Evolutionary conservation across 2,329 filamentous ascomycete species (phyloP).

Genomic region (Thermochaetoides dissita): DNA sequence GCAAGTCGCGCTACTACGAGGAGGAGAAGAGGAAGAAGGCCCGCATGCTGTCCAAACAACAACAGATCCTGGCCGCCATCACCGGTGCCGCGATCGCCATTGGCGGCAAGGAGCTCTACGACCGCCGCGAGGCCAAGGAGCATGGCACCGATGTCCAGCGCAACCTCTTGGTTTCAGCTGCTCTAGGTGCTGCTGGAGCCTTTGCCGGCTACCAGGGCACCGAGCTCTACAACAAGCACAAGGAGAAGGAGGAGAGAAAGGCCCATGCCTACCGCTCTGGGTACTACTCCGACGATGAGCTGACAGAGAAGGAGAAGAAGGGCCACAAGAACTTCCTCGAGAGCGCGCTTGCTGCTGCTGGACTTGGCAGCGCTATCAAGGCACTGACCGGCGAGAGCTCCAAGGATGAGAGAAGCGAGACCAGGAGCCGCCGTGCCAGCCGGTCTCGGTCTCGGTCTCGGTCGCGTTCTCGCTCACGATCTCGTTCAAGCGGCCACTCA

Average conservation of each 20-base stretch:
- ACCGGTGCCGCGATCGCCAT: conserved; percentile 50
- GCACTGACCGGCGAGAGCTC: conserved; percentile 37
- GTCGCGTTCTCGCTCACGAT: conserved; percentile 27
- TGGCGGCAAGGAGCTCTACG: conserved; percentile 52
- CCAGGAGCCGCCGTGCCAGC: conserved; percentile 37
- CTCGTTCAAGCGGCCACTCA: conserved; percentile 17
- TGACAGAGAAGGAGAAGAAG: conserved; percentile 40
- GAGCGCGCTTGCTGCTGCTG: conserved; percentile 47
- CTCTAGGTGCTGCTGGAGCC: conserved; percentile 49
- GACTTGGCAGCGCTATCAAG: conserved; percentile 47
- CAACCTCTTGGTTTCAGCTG: conserved; percentile 45
- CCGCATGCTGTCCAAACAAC: conserved; percentile 44
- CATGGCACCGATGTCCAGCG: conserved; percentile 38
- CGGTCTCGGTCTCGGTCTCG: conserved; percentile 17
- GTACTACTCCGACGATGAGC: conserved; percentile 45
- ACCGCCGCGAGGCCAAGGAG: conserved; percentile 44
- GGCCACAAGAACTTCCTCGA: conserved; percentile 52
- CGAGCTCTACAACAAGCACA: conserved; percentile 48
- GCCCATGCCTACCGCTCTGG: conserved; percentile 41
- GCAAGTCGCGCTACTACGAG: conserved; percentile 38
- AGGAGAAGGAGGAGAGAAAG: conserved; percentile 39
- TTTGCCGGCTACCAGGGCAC: conserved; percentile 50
- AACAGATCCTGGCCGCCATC: conserved; percentile 53
- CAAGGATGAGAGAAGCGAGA: conserved; percentile 26
- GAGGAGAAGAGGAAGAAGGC: conserved; percentile 41